Evolutionary conservation across 2,329 filamentous ascomycete species (phyloP).

Genomic region (Aspergillus ochraceoroseus): DNA sequence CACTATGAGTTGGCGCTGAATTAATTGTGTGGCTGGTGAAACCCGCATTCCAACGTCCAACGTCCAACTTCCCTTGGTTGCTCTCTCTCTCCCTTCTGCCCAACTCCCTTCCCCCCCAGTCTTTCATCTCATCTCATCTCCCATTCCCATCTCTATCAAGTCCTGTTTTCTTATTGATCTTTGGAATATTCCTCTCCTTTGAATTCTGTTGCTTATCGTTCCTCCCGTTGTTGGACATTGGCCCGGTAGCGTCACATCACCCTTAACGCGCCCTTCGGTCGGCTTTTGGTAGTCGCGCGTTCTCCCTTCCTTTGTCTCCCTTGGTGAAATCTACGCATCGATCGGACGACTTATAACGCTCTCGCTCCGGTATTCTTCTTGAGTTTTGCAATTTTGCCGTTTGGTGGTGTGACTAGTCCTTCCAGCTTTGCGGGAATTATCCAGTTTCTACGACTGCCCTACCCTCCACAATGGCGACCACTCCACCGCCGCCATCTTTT

Average conservation of each 20-base stretch:
- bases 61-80: constrained; percentile 6
- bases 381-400: not conserved
- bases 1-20: not conserved
- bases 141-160: constrained; percentile 11
- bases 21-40: constrained; percentile 16
- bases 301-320: constrained; percentile 18
- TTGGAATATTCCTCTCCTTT: constrained; percentile 10
- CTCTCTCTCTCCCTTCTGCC: constrained; percentile 5
- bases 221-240: constrained; percentile 4
- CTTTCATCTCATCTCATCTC: constrained; percentile 7
- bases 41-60: constrained; percentile 3
- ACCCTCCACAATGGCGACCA: constrained; percentile 40
- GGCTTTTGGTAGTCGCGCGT: constrained; percentile 20
- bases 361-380: too few species aligned
- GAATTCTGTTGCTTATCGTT: constrained; percentile 1
- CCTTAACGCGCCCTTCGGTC: constrained; percentile 12
- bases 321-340: constrained; percentile 7
- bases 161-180: not conserved
- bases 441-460: not conserved
- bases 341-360: not conserved
- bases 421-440: constrained; percentile 3
- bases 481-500: constrained; percentile 41
- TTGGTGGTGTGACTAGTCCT: not conserved
- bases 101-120: not conserved
- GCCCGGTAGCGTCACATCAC: not conserved